Evolutionary conservation across 148 eudicot genomes (phyloP).

Genomic region (Silene uniflora): DNA sequence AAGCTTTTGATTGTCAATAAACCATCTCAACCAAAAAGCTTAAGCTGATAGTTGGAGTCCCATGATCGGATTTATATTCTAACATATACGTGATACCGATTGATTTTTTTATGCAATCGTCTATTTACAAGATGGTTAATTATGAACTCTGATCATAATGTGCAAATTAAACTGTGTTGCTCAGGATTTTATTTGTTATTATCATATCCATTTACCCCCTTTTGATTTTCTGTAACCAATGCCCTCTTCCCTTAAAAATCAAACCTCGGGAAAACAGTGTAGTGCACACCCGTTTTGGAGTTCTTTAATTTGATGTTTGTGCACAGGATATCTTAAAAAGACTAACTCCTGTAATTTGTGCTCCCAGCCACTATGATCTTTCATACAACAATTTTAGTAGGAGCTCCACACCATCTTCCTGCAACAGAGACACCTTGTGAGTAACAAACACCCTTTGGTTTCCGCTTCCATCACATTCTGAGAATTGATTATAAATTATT

Average conservation of each 20-base stretch:
- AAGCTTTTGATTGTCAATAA: no score
- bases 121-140: no score
- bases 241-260: no score
- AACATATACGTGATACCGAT: background rate
- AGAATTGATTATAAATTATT: background rate
- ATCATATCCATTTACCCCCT: background rate
- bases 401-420: constrained; percentile 30
- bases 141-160: background rate
- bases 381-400: constrained; percentile 53
- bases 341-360: constrained; percentile 1
- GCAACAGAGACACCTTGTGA: constrained; percentile 39
- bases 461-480: constrained; percentile 1
- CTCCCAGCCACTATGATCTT: constrained; percentile 48
- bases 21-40: no score
- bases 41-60: no score
- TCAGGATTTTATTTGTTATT: background rate
- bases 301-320: background rate
- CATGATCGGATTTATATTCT: no score
- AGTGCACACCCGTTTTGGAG: no score
- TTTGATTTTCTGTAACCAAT: no score
- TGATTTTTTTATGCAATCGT: background rate
- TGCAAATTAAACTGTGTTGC: background rate
- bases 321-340: background rate
- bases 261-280: no score
- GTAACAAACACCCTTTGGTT: constrained; percentile 14